Evolutionary conservation across 768 basidiomycete species (phyloP).

Genomic region (Termitomyces sp.): DNA sequence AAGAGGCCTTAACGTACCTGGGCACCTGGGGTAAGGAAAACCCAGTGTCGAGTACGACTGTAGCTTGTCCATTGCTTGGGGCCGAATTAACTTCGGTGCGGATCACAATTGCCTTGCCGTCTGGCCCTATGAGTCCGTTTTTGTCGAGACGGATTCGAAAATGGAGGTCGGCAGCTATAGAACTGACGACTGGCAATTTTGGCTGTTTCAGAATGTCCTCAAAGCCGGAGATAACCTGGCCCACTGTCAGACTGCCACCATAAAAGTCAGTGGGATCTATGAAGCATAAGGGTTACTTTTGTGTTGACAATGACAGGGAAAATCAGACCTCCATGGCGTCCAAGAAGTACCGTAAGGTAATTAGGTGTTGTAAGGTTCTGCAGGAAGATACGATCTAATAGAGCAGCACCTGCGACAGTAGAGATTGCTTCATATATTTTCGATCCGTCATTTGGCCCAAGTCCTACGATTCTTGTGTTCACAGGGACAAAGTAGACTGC

Average conservation of each 20-base stretch:
- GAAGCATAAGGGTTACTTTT: neutral
- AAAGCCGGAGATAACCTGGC: slow-evolving; percentile 49
- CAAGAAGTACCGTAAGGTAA: slow-evolving; percentile 58
- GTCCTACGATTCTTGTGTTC: slow-evolving; percentile 38
- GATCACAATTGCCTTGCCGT: slow-evolving; percentile 44
- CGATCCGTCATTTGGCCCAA: slow-evolving; percentile 60
- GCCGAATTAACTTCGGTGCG: slow-evolving; percentile 39
- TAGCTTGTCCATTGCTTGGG: slow-evolving; percentile 39
- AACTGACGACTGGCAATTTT: slow-evolving; percentile 39
- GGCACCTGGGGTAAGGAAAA: slow-evolving; percentile 64
- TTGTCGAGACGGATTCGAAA: slow-evolving; percentile 61
- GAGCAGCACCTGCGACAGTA: slow-evolving; percentile 38
- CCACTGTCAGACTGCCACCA: slow-evolving; percentile 61
- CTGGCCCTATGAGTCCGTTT: slow-evolving; percentile 57
- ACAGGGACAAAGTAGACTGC: neutral
- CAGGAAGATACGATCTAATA: slow-evolving; percentile 61
- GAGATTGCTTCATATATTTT: slow-evolving; percentile 31
- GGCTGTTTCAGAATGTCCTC: slow-evolving; percentile 44
- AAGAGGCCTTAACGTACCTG: slow-evolving; percentile 25
- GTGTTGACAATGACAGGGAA: neutral
- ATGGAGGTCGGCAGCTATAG: slow-evolving; percentile 47
- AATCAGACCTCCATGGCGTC: slow-evolving; percentile 39
- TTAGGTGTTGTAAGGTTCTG: slow-evolving; percentile 55
- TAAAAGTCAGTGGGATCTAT: neutral
- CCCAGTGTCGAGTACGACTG: slow-evolving; percentile 65